Evolutionary conservation across 768 basidiomycete species (phyloP).

Genomic region (Tulasnella sp.): DNA sequence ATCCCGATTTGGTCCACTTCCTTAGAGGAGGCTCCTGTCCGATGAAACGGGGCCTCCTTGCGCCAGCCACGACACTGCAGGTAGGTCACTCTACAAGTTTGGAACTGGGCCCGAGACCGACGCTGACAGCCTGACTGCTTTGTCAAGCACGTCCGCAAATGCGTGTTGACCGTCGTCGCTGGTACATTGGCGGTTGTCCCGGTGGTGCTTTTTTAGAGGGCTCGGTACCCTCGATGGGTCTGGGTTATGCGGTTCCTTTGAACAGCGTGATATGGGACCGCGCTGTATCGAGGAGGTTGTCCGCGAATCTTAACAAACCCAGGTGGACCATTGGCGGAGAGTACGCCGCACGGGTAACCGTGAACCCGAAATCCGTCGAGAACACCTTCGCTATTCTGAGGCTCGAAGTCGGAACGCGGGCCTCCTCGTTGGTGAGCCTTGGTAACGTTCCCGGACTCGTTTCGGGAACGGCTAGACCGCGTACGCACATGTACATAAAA

Average conservation of each 20-base stretch:
- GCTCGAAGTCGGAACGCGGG: neutral
- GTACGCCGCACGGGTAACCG: neutral
- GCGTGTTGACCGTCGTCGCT: neutral
- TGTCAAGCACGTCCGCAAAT: neutral
- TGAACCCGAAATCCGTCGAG: neutral
- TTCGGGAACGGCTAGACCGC: neutral
- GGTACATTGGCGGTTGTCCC: neutral
- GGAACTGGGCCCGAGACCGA: neutral
- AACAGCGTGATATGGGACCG: neutral
- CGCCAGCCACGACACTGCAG: neutral
- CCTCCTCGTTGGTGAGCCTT: constrained; percentile 4
- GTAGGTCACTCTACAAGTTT: neutral
- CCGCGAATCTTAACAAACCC: neutral
- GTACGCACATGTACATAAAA: neutral
- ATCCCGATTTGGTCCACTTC: neutral
- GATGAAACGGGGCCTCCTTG: neutral
- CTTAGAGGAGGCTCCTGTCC: neutral
- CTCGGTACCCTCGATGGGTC: too few species aligned
- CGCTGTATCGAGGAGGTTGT: neutral
- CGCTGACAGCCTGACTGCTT: neutral
- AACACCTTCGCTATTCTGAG: neutral
- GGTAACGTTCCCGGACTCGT: neutral
- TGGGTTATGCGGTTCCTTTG: neutral
- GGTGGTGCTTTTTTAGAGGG: neutral
- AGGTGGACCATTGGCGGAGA: neutral